phyloP scores from a whole-genome alignment of 2,329 filamentous ascomycete genomes.

The Talaromyces atroroseus region DNA sequence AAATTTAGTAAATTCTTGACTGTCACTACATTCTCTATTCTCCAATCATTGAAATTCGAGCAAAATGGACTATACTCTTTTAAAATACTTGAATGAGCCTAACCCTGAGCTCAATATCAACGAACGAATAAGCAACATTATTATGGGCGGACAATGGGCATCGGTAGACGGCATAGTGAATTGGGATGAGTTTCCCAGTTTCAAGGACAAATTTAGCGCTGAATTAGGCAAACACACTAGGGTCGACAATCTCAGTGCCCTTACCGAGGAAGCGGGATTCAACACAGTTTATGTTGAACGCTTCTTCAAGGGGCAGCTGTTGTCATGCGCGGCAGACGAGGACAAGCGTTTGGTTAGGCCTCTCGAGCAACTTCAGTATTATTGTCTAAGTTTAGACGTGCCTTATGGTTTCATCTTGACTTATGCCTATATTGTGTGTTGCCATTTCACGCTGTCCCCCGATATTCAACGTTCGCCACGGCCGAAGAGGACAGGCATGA shows the following conservation, averaged over 20 bases:
- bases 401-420: slow-evolving; percentile 1
- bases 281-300: not conserved
- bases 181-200: not conserved
- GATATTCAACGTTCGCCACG: not conserved
- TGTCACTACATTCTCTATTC: no score
- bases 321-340: not conserved
- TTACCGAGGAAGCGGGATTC: not conserved
- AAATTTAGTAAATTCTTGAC: not conserved
- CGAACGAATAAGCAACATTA: not conserved
- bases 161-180: not conserved
- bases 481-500: not conserved
- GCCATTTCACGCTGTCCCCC: not conserved
- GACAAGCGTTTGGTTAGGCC: not conserved
- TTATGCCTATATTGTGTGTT: not conserved
- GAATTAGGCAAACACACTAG: not conserved
- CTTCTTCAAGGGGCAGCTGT: not conserved
- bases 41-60: no score
- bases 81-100: not conserved
- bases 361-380: slow-evolving; percentile 1
- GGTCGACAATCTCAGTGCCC: not conserved
- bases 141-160: not conserved
- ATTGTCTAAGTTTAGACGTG: slow-evolving; percentile 1
- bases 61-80: not conserved
- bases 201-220: not conserved
- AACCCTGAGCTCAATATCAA: not conserved